Evolutionary conservation across 1,139 yeast genomes (phyloP), one percentile per base, ranked within the genome.

Genomic region (Scheffersomyces titani): DNA sequence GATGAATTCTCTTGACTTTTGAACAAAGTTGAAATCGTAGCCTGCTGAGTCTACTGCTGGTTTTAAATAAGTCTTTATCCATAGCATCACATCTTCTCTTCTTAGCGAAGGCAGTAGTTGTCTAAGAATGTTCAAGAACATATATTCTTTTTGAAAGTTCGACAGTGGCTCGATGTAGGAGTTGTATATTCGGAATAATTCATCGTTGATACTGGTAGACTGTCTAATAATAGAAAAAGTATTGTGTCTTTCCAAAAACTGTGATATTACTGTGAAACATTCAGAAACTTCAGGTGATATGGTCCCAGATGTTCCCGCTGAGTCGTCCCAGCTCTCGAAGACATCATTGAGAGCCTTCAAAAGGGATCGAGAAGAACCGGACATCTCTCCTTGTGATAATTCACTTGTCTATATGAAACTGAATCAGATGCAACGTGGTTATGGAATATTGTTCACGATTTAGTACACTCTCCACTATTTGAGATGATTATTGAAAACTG

Each of bases 11-110:
- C 84, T 68, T 6, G 87, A 65, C 47, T 77, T 74, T 7, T 70
- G 70, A 0, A 85, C 87, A 51, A 77, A 76, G 30, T 60, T 59
- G 13, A 69, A 58, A 58, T 78, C 81, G 55, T 63, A 77, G 2
- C 90, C 89, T 0, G 88, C 88, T 51, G 89, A 84, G 65, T 87
- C 88, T 1, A 87, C 73, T 0, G 90, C 88, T 0, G 87, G 84
- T 21, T 73, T 73, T 9, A 81, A 68, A 62, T 84, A 82, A n/a
- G 82, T 75, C 50, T 74, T 73, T 53, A 85, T 73, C 91, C 92
- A 88, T 24, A 76, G 67, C 47, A 67, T 65, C 11, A 84, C 70
- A 51, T 82, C 82, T 1, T 77, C 75, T 20, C 67, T 64, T 55
- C 74, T 74, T 11, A 80, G 81, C 55, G 67, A 80, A 57, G 65